A percentile compares a stretch with the other conserved stretches of the same genome.
Evolutionary conservation across 1,139 yeast species (phyloP).

Genomic region (Nakaseomyces kungkrabaensis): DNA sequence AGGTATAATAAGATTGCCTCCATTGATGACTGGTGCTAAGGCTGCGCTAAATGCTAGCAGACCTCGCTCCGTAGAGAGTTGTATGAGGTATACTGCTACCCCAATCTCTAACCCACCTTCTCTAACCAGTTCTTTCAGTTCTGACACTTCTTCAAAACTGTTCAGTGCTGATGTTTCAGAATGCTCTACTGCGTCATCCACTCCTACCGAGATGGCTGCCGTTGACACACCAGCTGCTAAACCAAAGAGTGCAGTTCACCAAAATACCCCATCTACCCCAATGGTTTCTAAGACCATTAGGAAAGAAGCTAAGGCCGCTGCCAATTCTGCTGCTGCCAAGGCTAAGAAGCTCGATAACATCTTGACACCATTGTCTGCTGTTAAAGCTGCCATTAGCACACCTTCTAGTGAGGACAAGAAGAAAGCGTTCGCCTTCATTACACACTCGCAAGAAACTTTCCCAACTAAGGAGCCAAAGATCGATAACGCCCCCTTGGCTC

Average conservation of each 20-base stretch:
- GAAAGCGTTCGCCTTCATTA: slow-evolving; percentile 74
- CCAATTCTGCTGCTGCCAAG: neutral
- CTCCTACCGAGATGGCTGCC: neutral
- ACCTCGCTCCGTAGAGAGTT: slow-evolving; percentile 21
- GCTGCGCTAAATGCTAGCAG: slow-evolving; percentile 7
- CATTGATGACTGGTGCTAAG: neutral
- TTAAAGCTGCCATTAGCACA: slow-evolving; percentile 21
- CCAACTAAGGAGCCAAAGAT: slow-evolving; percentile 77
- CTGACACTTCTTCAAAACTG: neutral
- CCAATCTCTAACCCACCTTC: neutral
- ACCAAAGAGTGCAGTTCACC: neutral
- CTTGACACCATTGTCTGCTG: slow-evolving; percentile 23
- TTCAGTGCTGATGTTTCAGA: neutral
- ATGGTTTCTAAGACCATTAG: neutral
- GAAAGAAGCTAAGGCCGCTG: neutral
- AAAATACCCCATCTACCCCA: neutral
- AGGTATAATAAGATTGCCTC: slow-evolving; percentile 6
- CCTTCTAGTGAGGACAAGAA: slow-evolving; percentile 21
- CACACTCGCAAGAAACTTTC: slow-evolving; percentile 82
- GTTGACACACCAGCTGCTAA: neutral
- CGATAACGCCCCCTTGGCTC: slow-evolving; percentile 81
- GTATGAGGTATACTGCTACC: slow-evolving; percentile 17
- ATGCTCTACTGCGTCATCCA: neutral
- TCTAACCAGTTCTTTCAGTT: neutral
- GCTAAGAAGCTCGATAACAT: slow-evolving; percentile 9